Base-by-base conservation (phyloP, 805 yeast species). In the Saccharomycopsis fermentans region DNA sequence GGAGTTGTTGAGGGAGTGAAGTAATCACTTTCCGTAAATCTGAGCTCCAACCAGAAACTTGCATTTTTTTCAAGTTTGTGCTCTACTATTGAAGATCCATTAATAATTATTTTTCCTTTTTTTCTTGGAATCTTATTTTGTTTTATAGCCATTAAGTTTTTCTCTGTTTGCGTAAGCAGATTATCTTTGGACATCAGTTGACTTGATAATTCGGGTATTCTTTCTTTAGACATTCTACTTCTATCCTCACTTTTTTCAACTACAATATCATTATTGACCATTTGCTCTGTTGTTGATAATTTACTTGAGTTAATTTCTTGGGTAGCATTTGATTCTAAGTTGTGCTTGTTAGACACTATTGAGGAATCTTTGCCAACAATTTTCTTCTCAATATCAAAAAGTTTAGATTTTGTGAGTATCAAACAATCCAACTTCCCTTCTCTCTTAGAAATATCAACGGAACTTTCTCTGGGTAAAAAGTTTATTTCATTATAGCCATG, bases 391-490 rank as follows among this genome's bases (percentile, higher is more conserved):
- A 43, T 16, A 43, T 21, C 29, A 24, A 43, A 43, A 43, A 43
- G 50, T 43, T 43, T 43, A 11, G 29, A 43, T 26, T 43, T 43
- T 1, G 50, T 43, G 14, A 43, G 50, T 21, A 43, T 43, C 26
- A 43, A 19, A 14, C 50, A 43, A 21, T 43, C 50, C 29, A 43
- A 21, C n/a, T 43, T 43, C 1, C 50, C 50, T 2, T 58, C 57
- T 19, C 60, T 47, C 9, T 36, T 19, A 5, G 52, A 48, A 21
- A 55, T 27, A 51, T 58, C 60, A 12, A 55, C 57, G 17, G 58
- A 54, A 19, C 17, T 54, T 39, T 58, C 60, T 48, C 60, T 35
- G n/a, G 60, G 60, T n/a, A 48, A 4, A 34, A 58, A 58, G 29
- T 27, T 35, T 14, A 58, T 54, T 52, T 58, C 59, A 36, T 36